Evolutionary conservation across 768 basidiomycete genomes (phyloP).

Genomic region (Tylopilus subfusipes): DNA sequence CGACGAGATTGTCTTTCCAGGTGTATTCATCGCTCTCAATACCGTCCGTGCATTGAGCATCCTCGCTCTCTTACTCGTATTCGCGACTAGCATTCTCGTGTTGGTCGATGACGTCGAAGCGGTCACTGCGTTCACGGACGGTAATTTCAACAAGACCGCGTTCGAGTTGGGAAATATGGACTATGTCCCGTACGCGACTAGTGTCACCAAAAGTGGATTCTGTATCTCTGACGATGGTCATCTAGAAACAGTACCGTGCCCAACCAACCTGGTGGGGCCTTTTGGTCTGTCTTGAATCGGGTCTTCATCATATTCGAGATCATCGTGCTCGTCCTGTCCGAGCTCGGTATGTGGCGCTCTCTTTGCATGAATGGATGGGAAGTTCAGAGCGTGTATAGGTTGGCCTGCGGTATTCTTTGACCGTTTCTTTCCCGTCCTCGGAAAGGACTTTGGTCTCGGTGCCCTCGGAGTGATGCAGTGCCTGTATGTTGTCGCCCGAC

Average conservation of each 20-base stretch:
- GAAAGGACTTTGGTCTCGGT: slow-evolving; percentile 79
- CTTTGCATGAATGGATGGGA: background rate
- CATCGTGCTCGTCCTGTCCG: slow-evolving; percentile 57
- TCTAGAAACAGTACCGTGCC: slow-evolving; percentile 76
- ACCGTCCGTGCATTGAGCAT: slow-evolving; percentile 71
- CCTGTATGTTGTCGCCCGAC: slow-evolving; percentile 48
- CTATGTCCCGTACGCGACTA: slow-evolving; percentile 69
- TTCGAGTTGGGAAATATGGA: slow-evolving; percentile 57
- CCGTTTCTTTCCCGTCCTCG: slow-evolving; percentile 90
- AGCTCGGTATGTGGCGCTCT: slow-evolving; percentile 36
- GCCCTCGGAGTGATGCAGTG: slow-evolving; percentile 85
- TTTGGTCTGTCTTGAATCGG: slow-evolving; percentile 86
- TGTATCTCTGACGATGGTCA: background rate
- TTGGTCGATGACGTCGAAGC: slow-evolving; percentile 74
- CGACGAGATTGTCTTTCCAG: slow-evolving; percentile 23
- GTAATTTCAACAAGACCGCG: slow-evolving; percentile 35
- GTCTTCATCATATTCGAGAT: slow-evolving; percentile 83
- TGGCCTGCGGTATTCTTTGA: slow-evolving; percentile 81
- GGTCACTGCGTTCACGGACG: slow-evolving; percentile 59
- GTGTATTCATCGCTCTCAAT: slow-evolving; percentile 74
- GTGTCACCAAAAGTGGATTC: background rate
- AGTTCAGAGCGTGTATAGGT: slow-evolving; percentile 29
- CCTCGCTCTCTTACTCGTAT: slow-evolving; percentile 74
- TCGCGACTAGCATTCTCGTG: slow-evolving; percentile 69
- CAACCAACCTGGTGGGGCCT: slow-evolving; percentile 86